A percentile compares a stretch with the other conserved stretches of the same genome.
These are phyloP conservation scores for Arctium lappa DNA, from an alignment of 129 eudicot species.

Conservation along the genomic window DNA sequence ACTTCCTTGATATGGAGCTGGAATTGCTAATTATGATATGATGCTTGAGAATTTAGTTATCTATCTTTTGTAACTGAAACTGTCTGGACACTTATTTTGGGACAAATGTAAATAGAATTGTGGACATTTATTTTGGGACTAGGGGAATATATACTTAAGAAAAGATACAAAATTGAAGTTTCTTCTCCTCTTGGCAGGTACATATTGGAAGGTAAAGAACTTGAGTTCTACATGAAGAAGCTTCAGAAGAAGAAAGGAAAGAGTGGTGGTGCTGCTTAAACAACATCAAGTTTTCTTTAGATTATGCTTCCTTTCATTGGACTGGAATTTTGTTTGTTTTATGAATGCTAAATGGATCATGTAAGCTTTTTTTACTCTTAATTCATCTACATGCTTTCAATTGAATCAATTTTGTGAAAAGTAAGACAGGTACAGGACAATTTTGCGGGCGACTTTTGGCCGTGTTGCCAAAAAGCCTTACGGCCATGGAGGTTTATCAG, in stretches of 20 bases:
- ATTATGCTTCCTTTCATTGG: neutral
- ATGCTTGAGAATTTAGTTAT: no score
- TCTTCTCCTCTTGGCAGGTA: conserved; percentile 33
- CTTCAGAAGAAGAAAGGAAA: conserved; percentile 86
- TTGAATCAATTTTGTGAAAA: neutral
- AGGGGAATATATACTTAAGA: neutral
- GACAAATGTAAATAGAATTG: no score
- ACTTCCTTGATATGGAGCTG: no score
- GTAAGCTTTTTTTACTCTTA: neutral
- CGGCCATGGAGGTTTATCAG: no score
- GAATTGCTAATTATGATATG: no score
- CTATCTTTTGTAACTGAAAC: no score
- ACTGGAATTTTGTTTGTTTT: neutral
- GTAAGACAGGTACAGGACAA: neutral
- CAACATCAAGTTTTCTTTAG: neutral
- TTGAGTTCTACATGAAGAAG: conserved; percentile 87
- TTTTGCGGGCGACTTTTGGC: no score
- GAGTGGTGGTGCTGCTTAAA: conserved; percentile 45
- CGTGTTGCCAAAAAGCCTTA: no score
- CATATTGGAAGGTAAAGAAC: conserved; percentile 89
- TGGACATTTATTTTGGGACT: no score
- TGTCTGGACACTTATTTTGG: no score
- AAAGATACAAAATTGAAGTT: neutral
- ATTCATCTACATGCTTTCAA: neutral
- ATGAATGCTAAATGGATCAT: neutral